Evolutionary conservation across 192 early-diverging fungal species (phyloP), one percentile per base, ranked within the genome.

Genomic region (Backusella tuberculispora): DNA sequence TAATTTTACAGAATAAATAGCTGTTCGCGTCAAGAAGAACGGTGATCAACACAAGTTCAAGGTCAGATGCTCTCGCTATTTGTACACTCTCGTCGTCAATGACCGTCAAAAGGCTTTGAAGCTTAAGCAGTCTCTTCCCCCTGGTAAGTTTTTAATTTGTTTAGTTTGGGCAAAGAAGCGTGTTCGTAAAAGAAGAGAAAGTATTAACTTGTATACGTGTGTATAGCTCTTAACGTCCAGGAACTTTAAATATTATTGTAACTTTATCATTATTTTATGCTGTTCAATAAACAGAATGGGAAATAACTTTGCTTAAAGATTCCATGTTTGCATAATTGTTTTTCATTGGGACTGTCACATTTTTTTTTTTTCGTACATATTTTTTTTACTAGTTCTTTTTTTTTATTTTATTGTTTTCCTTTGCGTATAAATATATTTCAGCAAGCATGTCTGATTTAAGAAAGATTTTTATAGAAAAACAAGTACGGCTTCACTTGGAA

Each of bases 51-150:
- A 88, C 91, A 99, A 99, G 91, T 98, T 99, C 92, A 99, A 99
- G 95, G 92, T 99, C 77, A 91, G 97, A 85, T 97, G 97, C 93
- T 95, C 97, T 74, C 90, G 90, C 80, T 98, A 96, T 92, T 90
- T 99, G 81, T 99, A 99, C 93, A 99, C 97, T 67, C 91, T 99
- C 75, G 91, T 95, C 70, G 93, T 99, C 78, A 88, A 95, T 68
- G 97, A 99, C 86, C 87, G 89, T 67, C 90, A 93, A 83, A 99
- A 97, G 92, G 97, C 97, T 73, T 86, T 90, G 80, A 99, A 99
- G 92, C 90, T 99, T 67, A 92, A 90, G 79, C 93, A 97, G 87
- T 96, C 95, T 66, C 91, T 99, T 69, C 97, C 97, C 76, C 95
- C 97, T 63, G 92, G 92, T 94, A 88, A 82, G 83, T 69, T 34